Conservation (phyloP, 1,284 basidiomycete species). For the Trichosporon asahii region DNA sequence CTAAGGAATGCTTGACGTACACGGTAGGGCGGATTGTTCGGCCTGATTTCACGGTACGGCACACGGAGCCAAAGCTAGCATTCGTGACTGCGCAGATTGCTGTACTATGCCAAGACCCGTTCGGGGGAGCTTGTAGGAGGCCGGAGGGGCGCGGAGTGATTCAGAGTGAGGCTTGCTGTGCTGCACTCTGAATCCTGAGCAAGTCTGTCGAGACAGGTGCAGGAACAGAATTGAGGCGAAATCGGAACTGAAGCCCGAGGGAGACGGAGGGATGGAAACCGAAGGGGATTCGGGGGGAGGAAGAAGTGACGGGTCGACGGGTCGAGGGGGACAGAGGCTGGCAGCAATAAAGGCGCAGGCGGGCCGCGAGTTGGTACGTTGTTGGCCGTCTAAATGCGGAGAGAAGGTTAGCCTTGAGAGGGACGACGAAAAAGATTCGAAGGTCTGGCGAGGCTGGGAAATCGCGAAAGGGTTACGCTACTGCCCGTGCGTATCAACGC, state of each 20-base stretch:
- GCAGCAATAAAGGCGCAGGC: not conserved
- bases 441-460: not conserved
- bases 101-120: not conserved
- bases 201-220: not conserved
- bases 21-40: not conserved
- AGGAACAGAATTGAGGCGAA: not conserved
- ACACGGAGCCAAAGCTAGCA: not conserved
- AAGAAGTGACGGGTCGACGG: not conserved
- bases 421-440: conserved; percentile 5
- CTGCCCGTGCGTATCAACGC: conserved; percentile 8
- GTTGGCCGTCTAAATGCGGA: not conserved
- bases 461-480: not conserved
- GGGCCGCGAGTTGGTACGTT: conserved; percentile 6
- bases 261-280: not conserved
- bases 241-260: not conserved
- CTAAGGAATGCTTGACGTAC: conserved; percentile 1
- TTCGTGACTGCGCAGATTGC: not conserved
- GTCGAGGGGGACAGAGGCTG: not conserved
- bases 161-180: conserved; percentile 1
- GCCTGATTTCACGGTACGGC: not conserved
- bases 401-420: conserved; percentile 7
- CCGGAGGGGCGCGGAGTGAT: not conserved
- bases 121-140: not conserved
- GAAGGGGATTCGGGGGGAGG: not conserved
- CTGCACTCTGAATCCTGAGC: not conserved